Evolutionary conservation across 2,329 filamentous ascomycete genomes (phyloP).

Genomic region (Biscogniauxia sp.): DNA sequence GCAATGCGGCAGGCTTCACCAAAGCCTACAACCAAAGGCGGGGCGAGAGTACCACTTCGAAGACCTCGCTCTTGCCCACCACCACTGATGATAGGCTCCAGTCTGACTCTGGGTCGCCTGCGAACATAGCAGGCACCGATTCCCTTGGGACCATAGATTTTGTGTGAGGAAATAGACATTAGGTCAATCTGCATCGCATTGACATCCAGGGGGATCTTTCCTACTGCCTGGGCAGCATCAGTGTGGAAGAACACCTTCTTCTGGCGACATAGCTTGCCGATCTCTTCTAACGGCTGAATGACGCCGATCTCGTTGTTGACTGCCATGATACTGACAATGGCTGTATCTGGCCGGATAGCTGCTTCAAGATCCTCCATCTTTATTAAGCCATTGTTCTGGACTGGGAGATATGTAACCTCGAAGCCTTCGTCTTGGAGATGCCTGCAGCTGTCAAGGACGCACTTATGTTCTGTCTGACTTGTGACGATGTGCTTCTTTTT

Average conservation of each 20-base stretch:
- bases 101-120: slow-evolving; percentile 84
- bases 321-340: slow-evolving; percentile 93
- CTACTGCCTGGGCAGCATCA: slow-evolving; percentile 94
- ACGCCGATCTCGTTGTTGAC: slow-evolving; percentile 99
- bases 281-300: slow-evolving; percentile 93
- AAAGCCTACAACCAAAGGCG: slow-evolving; percentile 85
- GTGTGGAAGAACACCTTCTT: slow-evolving; percentile 99
- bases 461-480: slow-evolving; percentile 97
- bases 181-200: slow-evolving; percentile 97
- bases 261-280: slow-evolving; percentile 84
- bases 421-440: slow-evolving; percentile 97
- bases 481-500: slow-evolving; percentile 99
- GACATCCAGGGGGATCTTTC: slow-evolving; percentile 94
- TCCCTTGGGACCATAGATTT: slow-evolving; percentile 97
- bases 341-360: slow-evolving; percentile 87
- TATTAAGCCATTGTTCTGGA: slow-evolving; percentile 82
- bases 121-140: slow-evolving; percentile 96
- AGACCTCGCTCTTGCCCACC: slow-evolving; percentile 95
- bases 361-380: slow-evolving; percentile 80
- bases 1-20: slow-evolving; percentile 94
- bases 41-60: slow-evolving; percentile 89
- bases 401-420: slow-evolving; percentile 94
- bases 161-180: slow-evolving; percentile 98
- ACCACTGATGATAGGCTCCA: slow-evolving; percentile 94
- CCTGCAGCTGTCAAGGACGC: slow-evolving; percentile 93